These are phyloP conservation scores for Vigna unguiculata DNA, from an alignment of 306 rosid genomes.

Conservation along the genomic window DNA sequence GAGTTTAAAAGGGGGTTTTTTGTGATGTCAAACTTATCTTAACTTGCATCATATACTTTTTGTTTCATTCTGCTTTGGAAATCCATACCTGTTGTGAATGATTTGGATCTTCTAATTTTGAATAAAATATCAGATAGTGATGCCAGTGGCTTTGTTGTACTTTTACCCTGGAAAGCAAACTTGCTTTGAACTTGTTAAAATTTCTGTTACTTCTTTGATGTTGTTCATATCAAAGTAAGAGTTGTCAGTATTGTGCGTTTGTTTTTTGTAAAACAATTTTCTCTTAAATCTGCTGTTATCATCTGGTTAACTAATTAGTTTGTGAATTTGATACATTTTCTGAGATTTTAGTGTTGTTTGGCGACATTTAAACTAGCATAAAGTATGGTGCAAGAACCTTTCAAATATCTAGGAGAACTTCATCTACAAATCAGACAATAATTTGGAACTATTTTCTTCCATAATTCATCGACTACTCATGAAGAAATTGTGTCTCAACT, in stretches of 20 bases:
- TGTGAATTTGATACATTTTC: background rate
- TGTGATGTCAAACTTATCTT: conserved; percentile 41
- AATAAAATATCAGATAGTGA: conserved; percentile 10
- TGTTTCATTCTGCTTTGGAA: conserved; percentile 37
- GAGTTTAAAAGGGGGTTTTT: conserved; percentile 47
- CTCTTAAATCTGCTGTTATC: background rate
- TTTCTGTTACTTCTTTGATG: conserved; percentile 30
- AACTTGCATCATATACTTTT: conserved; percentile 41
- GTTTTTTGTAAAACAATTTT: background rate
- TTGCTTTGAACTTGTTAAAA: conserved; percentile 1
- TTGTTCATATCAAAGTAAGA: conserved; percentile 17
- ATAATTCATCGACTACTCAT: no score
- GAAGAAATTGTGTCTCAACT: no score
- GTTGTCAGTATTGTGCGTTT: background rate
- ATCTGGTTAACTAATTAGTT: background rate
- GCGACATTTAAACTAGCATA: no score
- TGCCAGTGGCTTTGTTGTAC: conserved; percentile 6
- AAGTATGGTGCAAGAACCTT: no score
- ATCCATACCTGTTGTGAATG: conserved; percentile 38
- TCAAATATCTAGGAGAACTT: no score
- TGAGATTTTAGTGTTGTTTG: background rate
- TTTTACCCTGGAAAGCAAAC: conserved; percentile 9
- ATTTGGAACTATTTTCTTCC: no score
- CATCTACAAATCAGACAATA: no score
- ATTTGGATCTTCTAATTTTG: conserved; percentile 4